These are phyloP conservation scores for Diutina ranongensis DNA, from an alignment of 1,139 yeast species.

Conservation along the genomic window DNA sequence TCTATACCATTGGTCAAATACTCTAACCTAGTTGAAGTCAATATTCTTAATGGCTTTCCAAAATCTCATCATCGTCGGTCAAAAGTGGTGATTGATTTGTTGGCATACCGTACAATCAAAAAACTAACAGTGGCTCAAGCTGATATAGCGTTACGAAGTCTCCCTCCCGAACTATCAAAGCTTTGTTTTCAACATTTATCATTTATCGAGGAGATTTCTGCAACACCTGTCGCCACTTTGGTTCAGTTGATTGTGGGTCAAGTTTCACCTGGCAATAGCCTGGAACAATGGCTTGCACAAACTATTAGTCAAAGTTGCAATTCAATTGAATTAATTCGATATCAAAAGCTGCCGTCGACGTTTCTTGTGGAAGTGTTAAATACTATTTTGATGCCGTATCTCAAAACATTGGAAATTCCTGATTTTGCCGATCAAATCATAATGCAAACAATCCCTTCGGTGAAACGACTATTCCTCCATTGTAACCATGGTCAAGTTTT, in stretches of 20 bases:
- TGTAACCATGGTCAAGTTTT: slow-evolving; percentile 2
- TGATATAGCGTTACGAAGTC: not conserved
- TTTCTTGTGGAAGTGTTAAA: not conserved
- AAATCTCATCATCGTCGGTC: not conserved
- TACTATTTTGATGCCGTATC: not conserved
- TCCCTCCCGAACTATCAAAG: not conserved
- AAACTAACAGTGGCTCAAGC: not conserved
- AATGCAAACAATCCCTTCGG: not conserved
- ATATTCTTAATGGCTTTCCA: not conserved
- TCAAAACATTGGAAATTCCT: not conserved
- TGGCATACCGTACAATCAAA: not conserved
- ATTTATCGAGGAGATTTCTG: not conserved
- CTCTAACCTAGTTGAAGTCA: not conserved
- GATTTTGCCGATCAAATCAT: not conserved
- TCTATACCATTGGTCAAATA: not conserved
- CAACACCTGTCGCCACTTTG: not conserved
- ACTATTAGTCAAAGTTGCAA: not conserved
- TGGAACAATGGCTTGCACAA: not conserved
- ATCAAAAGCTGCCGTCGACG: not conserved
- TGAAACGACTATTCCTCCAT: not conserved
- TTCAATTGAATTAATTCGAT: not conserved
- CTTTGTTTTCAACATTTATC: not conserved
- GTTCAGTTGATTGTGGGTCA: not conserved
- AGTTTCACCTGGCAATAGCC: not conserved
- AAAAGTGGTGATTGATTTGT: not conserved